These are phyloP conservation scores for Cucumis cinereus DNA, from an alignment of 306 rosid species.

Conservation along the genomic window DNA sequence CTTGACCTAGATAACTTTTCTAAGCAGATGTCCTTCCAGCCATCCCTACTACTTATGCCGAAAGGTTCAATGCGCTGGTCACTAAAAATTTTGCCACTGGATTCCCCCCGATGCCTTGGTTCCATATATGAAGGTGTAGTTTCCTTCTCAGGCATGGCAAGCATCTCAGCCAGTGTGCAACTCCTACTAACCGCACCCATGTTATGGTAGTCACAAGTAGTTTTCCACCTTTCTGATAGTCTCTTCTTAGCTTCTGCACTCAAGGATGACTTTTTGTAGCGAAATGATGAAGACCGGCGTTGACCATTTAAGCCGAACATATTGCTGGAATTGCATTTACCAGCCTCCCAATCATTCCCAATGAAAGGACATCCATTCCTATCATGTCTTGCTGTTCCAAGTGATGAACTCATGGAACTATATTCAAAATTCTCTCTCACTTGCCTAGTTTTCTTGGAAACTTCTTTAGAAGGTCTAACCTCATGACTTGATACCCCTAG, in stretches of 20 bases:
- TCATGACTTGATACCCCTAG: constrained; percentile 35
- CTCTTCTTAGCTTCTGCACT: constrained; percentile 90
- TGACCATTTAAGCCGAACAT: constrained; percentile 27
- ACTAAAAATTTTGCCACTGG: constrained; percentile 21
- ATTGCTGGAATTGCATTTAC: constrained; percentile 25
- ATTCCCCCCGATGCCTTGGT: constrained; percentile 23
- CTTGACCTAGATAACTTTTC: constrained; percentile 59
- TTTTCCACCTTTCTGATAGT: constrained; percentile 82
- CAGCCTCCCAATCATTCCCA: constrained; percentile 38
- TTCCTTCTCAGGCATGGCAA: constrained; percentile 61
- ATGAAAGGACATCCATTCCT: constrained; percentile 56
- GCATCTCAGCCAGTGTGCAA: constrained; percentile 92
- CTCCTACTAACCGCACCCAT: constrained; percentile 41
- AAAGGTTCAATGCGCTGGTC: constrained; percentile 48
- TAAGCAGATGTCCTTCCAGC: constrained; percentile 69
- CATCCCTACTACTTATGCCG: constrained; percentile 97
- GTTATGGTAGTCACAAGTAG: constrained; percentile 51
- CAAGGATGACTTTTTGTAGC: constrained; percentile 52
- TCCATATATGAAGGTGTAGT: constrained; percentile 18
- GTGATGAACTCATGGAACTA: constrained; percentile 25
- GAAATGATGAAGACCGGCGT: constrained; percentile 36
- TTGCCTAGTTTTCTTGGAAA: constrained; percentile 68
- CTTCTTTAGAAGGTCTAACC: constrained; percentile 61
- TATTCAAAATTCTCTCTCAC: constrained; percentile 41
- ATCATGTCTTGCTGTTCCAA: constrained; percentile 43